These are phyloP conservation scores for Pichia kluyveri DNA, from an alignment of 805 yeast genomes.

Conservation along the genomic window DNA sequence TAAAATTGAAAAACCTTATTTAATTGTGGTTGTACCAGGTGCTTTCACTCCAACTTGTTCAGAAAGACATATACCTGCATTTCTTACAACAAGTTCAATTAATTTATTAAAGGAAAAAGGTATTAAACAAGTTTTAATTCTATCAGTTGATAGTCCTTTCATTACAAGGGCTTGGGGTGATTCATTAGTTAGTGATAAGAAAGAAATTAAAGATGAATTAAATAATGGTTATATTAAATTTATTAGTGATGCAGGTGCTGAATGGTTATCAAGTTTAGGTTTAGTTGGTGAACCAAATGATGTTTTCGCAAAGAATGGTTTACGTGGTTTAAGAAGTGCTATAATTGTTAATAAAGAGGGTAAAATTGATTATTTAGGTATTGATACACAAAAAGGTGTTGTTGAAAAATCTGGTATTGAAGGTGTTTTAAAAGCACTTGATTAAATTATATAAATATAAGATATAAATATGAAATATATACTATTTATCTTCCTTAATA, in stretches of 20 bases:
- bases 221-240: conserved; percentile 30
- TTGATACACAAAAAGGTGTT: conserved; percentile 32
- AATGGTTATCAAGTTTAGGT: conserved; percentile 6
- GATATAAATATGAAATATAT: conserved; percentile 8
- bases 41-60: conserved; percentile 44
- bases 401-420: conserved; percentile 10
- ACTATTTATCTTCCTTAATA: neutral
- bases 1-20: conserved; percentile 2
- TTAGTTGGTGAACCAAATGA: conserved; percentile 9
- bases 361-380: conserved; percentile 27
- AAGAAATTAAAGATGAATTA: neutral
- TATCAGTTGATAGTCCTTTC: conserved; percentile 36
- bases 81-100: conserved; percentile 24
- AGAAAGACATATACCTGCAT: conserved; percentile 34
- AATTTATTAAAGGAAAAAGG: conserved; percentile 29
- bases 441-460: neutral
- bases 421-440: conserved; percentile 6
- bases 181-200: conserved; percentile 31
- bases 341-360: conserved; percentile 45
- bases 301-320: conserved; percentile 7
- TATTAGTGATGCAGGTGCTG: conserved; percentile 43
- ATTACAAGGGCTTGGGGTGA: conserved; percentile 38
- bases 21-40: conserved; percentile 39
- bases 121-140: conserved; percentile 28
- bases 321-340: conserved; percentile 46